A percentile compares a stretch with the other conserved stretches of the same genome.
These are phyloP conservation scores for Pythium rhizo-oryzae DNA, from an alignment of 352 stramenopile species.

Conservation along the genomic window DNA sequence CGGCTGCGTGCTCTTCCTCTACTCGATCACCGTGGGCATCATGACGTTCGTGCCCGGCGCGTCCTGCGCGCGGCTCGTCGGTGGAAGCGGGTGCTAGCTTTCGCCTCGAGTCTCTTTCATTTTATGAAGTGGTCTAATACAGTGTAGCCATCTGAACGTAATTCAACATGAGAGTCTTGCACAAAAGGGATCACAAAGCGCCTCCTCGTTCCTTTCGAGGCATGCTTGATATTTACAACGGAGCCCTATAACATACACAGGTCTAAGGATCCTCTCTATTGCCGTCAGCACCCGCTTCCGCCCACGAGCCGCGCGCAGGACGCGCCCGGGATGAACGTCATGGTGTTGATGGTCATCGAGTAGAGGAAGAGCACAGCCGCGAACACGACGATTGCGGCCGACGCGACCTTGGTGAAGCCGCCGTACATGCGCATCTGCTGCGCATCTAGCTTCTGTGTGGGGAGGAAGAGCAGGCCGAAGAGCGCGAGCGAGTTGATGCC, in stretches of 20 bases:
- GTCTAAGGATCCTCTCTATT: too few species aligned
- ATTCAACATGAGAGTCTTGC: too few species aligned
- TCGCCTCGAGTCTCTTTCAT: too few species aligned
- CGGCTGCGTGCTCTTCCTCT: constrained; percentile 21
- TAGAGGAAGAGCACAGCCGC: constrained; percentile 25
- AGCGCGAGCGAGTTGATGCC: constrained; percentile 54
- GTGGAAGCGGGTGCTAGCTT: constrained; percentile 36
- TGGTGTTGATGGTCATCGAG: constrained; percentile 34
- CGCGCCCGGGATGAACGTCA: constrained; percentile 31
- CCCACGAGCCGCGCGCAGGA: constrained; percentile 32
- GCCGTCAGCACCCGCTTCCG: constrained; percentile 27
- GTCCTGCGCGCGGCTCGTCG: constrained; percentile 31
- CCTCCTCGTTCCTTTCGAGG: constrained; percentile 4
- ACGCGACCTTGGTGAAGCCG: constrained; percentile 36
- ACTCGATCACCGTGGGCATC: constrained; percentile 34
- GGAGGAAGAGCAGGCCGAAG: constrained; percentile 48
- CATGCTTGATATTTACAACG: too few species aligned
- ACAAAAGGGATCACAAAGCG: neutral
- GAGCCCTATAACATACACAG: too few species aligned
- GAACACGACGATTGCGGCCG: constrained; percentile 27
- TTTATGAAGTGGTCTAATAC: too few species aligned
- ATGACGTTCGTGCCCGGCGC: constrained; percentile 32
- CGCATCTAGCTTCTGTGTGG: constrained; percentile 39
- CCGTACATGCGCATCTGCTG: constrained; percentile 43
- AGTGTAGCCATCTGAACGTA: too few species aligned